A percentile compares a stretch with the other conserved stretches of the same genome.
Evolutionary conservation across 768 basidiomycete genomes (phyloP).

Genomic region (Suillus cothurnatus): DNA sequence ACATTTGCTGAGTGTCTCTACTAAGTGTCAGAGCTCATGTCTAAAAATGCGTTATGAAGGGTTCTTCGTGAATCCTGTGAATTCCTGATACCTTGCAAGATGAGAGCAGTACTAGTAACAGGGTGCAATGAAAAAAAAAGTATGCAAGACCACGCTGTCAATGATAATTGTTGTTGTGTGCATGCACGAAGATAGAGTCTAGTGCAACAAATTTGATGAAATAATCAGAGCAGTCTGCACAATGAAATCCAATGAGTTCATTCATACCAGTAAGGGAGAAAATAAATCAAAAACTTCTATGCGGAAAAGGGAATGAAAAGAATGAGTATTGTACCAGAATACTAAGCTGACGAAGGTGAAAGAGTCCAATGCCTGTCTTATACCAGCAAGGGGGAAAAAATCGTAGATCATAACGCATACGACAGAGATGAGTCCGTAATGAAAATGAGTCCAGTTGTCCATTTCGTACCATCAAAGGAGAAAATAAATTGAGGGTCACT

Average conservation of each 20-base stretch:
- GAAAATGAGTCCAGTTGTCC: too few relatives aligned
- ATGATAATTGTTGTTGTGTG: neutral
- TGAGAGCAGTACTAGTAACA: conserved; percentile 30
- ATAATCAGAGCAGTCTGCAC: neutral
- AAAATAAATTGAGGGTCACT: neutral
- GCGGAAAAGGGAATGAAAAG: neutral
- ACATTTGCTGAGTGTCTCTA: conserved; percentile 35
- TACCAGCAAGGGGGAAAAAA: neutral
- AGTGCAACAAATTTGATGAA: neutral
- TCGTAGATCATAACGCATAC: neutral
- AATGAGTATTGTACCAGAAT: neutral
- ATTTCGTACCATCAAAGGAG: neutral
- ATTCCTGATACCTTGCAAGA: conserved; percentile 41
- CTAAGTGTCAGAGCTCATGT: conserved; percentile 24
- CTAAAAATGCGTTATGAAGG: conserved; percentile 35
- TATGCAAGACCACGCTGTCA: neutral
- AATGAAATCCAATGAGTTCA: neutral
- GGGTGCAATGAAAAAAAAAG: conserved; percentile 14
- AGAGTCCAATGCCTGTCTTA: neutral
- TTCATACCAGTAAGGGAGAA: neutral
- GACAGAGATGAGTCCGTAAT: neutral
- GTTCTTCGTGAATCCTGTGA: conserved; percentile 31
- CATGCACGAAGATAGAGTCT: neutral
- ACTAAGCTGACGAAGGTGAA: neutral
- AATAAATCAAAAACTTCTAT: neutral